These are phyloP conservation scores for Brassica incana DNA, from an alignment of 345 rosid genomes.

Conservation along the genomic window DNA sequence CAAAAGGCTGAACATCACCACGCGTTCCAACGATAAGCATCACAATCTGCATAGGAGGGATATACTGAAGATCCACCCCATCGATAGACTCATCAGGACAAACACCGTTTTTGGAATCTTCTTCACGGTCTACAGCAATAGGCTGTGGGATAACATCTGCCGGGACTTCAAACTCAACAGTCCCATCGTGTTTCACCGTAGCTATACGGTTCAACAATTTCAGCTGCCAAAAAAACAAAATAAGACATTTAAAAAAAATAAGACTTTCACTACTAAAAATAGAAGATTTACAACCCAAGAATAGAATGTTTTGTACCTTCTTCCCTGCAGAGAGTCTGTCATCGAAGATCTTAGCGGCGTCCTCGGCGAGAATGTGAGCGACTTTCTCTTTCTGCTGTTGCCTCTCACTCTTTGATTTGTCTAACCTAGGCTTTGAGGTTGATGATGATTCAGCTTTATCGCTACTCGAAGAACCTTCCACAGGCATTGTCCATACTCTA, in stretches of 20 bases:
- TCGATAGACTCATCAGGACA: conserved; percentile 66
- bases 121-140: conserved; percentile 42
- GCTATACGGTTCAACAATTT: conserved; percentile 84
- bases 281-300: conserved; percentile 11
- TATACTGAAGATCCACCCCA: conserved; percentile 54
- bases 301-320: conserved; percentile 54
- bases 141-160: conserved; percentile 65
- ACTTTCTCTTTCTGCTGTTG: conserved; percentile 45
- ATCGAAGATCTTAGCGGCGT: conserved; percentile 81
- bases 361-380: conserved; percentile 62
- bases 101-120: conserved; percentile 41
- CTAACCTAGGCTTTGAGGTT: conserved; percentile 52
- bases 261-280: conserved; percentile 32
- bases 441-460: conserved; percentile 46
- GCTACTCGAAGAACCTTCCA: conserved; percentile 43
- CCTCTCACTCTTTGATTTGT: conserved; percentile 74
- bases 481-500: conserved; percentile 41
- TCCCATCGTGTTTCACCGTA: conserved; percentile 93
- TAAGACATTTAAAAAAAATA: conserved; percentile 25
- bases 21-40: conserved; percentile 79
- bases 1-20: conserved; percentile 91
- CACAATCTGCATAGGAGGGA: conserved; percentile 75
- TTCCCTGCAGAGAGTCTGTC: conserved; percentile 65
- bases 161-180: conserved; percentile 89
- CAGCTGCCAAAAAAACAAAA: conserved; percentile 52